Evolutionary conservation across 2,329 filamentous ascomycete genomes (phyloP).

Genomic region (Scolecobasidium constrictum): DNA sequence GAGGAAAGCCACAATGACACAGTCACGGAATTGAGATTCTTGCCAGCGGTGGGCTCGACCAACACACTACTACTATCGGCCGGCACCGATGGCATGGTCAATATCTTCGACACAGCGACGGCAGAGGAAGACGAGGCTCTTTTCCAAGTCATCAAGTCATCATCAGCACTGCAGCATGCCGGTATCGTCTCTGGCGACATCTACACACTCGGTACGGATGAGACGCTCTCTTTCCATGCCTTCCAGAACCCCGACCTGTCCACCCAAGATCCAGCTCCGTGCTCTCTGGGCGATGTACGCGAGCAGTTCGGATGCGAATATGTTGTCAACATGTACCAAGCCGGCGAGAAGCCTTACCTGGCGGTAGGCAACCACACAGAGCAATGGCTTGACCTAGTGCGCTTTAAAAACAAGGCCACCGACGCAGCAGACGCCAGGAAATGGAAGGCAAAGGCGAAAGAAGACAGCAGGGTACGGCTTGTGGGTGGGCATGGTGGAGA

Average conservation of each 20-base stretch:
- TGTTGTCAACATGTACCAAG: constrained; percentile 54
- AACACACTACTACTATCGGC: constrained; percentile 54
- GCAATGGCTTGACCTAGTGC: constrained; percentile 20
- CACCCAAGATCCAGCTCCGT: constrained; percentile 38
- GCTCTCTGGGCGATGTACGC: constrained; percentile 56
- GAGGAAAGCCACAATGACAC: constrained; percentile 44
- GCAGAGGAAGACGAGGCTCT: constrained; percentile 68
- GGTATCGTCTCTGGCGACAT: constrained; percentile 59
- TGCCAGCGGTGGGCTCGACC: constrained; percentile 2
- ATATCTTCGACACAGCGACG: constrained; percentile 57
- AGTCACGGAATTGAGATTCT: constrained; percentile 42
- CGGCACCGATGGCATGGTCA: constrained; percentile 70
- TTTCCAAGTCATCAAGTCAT: constrained; percentile 68
- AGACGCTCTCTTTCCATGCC: constrained; percentile 64
- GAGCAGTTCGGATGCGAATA: constrained; percentile 60
- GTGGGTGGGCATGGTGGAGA: constrained; percentile 37
- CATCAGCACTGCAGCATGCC: constrained; percentile 62
- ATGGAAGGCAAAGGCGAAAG: constrained; percentile 5
- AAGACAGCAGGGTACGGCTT: constrained; percentile 14
- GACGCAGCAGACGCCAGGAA: not conserved
- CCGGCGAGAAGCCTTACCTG: constrained; percentile 49
- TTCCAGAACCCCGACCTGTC: constrained; percentile 53
- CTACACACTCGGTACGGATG: constrained; percentile 67
- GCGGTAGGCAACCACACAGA: constrained; percentile 50
- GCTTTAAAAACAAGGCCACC: constrained; percentile 13